These are phyloP conservation scores for Kodamaea fungicola DNA, from an alignment of 1,139 yeast genomes.

Conservation along the genomic window DNA sequence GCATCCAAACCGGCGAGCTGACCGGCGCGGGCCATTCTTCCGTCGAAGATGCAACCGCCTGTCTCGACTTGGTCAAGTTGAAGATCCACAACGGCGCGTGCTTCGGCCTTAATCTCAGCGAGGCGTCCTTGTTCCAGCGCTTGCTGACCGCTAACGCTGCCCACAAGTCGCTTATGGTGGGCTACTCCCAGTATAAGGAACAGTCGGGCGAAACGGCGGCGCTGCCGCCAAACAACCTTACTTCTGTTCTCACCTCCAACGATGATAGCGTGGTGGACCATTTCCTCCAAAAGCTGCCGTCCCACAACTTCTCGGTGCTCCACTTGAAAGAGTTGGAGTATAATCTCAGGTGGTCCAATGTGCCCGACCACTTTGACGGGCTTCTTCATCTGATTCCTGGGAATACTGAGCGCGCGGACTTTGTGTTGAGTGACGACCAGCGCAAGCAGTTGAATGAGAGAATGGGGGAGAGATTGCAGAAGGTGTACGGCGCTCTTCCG, in stretches of 20 bases:
- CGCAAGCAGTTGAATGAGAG: constrained; percentile 4
- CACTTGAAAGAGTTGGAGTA: constrained; percentile 60
- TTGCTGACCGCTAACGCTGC: constrained; percentile 10
- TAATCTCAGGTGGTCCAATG: constrained; percentile 23
- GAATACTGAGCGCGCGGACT: constrained; percentile 1
- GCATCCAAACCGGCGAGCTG: constrained; percentile 58
- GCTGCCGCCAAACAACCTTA: constrained; percentile 19
- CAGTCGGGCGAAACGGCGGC: constrained; percentile 17
- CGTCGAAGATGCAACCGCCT: constrained; percentile 78
- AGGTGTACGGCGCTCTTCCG: constrained; percentile 54
- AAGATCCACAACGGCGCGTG: constrained; percentile 64
- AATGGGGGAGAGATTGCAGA: constrained; percentile 43
- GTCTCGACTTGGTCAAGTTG: constrained; percentile 69
- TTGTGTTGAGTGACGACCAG: constrained; percentile 6
- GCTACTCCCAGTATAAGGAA: constrained; percentile 21
- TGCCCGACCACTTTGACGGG: constrained; percentile 12
- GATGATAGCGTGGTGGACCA: constrained; percentile 58
- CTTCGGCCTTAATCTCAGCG: constrained; percentile 56
- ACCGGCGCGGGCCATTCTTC: constrained; percentile 75
- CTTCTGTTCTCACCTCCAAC: constrained; percentile 37
- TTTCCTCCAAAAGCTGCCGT: constrained; percentile 31
- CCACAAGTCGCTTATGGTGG: constrained; percentile 36
- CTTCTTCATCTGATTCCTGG: constrained; percentile 3
- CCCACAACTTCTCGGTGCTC: constrained; percentile 48
- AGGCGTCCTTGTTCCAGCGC: constrained; percentile 26